Evolutionary conservation across 2,329 filamentous ascomycete species (phyloP).

Genomic region (Fusarium sp.): DNA sequence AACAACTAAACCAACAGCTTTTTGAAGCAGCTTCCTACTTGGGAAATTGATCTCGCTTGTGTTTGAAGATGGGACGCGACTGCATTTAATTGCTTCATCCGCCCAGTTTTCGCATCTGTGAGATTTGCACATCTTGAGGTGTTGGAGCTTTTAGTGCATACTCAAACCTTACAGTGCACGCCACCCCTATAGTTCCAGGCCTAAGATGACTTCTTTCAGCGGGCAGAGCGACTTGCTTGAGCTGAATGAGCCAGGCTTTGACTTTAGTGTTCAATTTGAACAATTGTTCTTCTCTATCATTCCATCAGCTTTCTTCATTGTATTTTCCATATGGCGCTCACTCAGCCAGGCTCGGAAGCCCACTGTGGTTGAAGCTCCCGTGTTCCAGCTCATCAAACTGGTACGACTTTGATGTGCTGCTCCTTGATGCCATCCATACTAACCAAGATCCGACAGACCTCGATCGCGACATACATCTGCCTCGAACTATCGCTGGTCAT

Average conservation of each 20-base stretch:
- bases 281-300: conserved; percentile 57
- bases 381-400: conserved; percentile 50
- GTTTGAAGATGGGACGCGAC: not conserved
- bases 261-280: conserved; percentile 63
- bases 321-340: conserved; percentile 49
- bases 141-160: not conserved
- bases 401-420: conserved; percentile 30
- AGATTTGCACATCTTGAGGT: not conserved
- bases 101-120: not conserved
- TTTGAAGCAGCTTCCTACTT: not conserved
- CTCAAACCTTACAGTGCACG: not conserved
- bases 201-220: not conserved
- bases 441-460: conserved; percentile 25
- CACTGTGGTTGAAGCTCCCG: conserved; percentile 49
- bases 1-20: not conserved
- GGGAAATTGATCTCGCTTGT: not conserved
- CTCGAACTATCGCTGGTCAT: conserved; percentile 50
- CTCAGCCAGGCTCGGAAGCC: conserved; percentile 46
- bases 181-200: not conserved
- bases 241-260: conserved; percentile 52
- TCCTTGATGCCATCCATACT: not conserved
- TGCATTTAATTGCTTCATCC: not conserved
- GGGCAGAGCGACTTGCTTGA: not conserved
- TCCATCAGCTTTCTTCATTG: conserved; percentile 54
- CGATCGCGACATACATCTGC: conserved; percentile 43